Evolutionary conservation across 768 basidiomycete genomes (phyloP), one percentile per base, ranked within the genome.

Genomic region (Dioszegia crocea): DNA sequence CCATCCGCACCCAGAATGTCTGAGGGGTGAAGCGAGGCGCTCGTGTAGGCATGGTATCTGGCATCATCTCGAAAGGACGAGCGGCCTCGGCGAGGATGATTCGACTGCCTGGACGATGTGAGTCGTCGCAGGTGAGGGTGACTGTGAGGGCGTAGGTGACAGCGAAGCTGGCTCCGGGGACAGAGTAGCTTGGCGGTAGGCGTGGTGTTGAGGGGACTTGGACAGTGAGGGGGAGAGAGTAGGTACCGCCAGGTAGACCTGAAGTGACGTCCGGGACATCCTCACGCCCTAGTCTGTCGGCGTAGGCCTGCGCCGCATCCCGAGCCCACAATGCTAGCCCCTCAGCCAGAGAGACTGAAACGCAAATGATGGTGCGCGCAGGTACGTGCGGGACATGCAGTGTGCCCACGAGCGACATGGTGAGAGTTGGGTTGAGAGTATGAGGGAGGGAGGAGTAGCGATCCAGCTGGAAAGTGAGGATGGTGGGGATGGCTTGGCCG

Each of bases 61-160:
- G 73, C 63, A 74, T 61, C 70, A 74, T 70, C 45, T 71, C 70
- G 58, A 74, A 74, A n/a, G 68, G 64, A 49, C 56, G 57, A 3
- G 64, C 46, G 2, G 63, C 56, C 27, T 70, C 66, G 14, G 68
- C 64, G n/a, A 74, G 53, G 11, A 64, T 44, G 14, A 66, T 44
- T 27, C 70, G 43, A 5, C 21, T 36, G 3, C 67, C 64, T 2
- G 59, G 66, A 14, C 56, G 59, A 14, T 48, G 31, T 4, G 64
- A 62, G 43, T 71, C 62, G 40, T 74, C 70, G 56, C 64, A 67
- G 8, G 61, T 65, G 23, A 74, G 62, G 2, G 64, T 62, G 10
- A 71, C 68, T 23, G 57, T 60, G 19, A 74, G 50, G 11, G 66
- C 65, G 60, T 74, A 74, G 12, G 62, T 70, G n/a, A 74, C 70